These are phyloP conservation scores for Sporothrix humicola DNA, from an alignment of 2,329 filamentous ascomycete genomes.

Conservation along the genomic window DNA sequence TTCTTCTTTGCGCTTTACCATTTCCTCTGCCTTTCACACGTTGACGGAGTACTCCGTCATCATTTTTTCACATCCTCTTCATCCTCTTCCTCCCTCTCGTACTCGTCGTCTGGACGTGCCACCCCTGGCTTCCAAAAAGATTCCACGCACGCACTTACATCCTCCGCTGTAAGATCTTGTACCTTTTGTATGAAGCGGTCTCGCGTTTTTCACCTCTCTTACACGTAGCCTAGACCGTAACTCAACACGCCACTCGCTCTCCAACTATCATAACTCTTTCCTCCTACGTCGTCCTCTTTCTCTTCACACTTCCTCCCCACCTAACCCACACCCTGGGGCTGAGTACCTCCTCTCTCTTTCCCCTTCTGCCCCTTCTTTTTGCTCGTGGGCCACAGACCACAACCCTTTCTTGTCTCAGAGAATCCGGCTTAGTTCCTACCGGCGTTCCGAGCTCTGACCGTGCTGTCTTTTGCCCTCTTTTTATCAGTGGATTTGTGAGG, in stretches of 20 bases:
- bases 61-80: background rate
- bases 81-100: background rate
- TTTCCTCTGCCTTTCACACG: background rate
- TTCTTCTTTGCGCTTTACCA: conserved; percentile 35
- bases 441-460: conserved; percentile 55
- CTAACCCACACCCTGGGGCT: conserved; percentile 43
- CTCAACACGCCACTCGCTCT: conserved; percentile 16
- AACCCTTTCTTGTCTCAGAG: conserved; percentile 53
- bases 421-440: conserved; percentile 59
- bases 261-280: no score
- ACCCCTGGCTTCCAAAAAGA: conserved; percentile 17
- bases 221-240: background rate
- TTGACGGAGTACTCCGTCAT: background rate
- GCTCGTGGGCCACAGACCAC: conserved; percentile 43
- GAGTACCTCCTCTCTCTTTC: conserved; percentile 44
- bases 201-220: background rate
- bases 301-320: conserved; percentile 43
- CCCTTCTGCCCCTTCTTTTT: conserved; percentile 47
- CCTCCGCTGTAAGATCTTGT: background rate
- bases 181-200: background rate
- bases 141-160: conserved; percentile 8
- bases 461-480: conserved; percentile 41
- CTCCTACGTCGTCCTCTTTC: no score
- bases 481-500: no score
- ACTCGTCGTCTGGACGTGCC: conserved; percentile 9